Evolutionary conservation across 2,329 filamentous ascomycete genomes (phyloP), one percentile per base, ranked within the genome.

Genomic region (Exophiala lecanii-corni): DNA sequence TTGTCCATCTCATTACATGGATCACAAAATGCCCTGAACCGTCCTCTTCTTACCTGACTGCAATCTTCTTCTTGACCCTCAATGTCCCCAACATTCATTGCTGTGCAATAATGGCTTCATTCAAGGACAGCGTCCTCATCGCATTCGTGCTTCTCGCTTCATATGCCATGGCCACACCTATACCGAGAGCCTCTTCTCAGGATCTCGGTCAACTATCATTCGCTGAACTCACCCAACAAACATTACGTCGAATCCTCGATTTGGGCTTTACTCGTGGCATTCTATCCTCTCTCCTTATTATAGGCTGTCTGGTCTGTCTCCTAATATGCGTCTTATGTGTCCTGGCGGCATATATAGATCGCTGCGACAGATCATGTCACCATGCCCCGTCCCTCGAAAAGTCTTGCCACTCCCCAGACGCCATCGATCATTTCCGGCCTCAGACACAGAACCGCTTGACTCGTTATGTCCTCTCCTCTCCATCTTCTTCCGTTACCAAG

Each of bases 181-280:
- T 48, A 3, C 36, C 45, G 33, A 36, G 37, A 32, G 42, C 48
- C 6, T 30, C 38, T 19, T 9, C 34, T 7, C 45, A 42, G 2
- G 45, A 49, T 3, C 16, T 40, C 5, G 49, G 42, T 10, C 21
- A 37, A 10, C 36, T 51, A 12, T 49, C 49, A n/a, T 45, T 51
- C 23, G 12, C 43, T 32, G 49, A 51, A 35, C 36, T 51, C 18
- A 30, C 37, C 2, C 39, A 41, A 23, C 39, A 43, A 16, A 41
- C 39, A 12, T 39, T 49, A n/a, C 23, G 26, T 10, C 42, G 43
- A 6, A 49, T 49, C 16, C 37, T 51, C 9, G 42, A 49, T 17
- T 36, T 43, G 2, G 49, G 49, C 28, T 49, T 51, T 15, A n/a
- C 44, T 12, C 41, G 25, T 12, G 49, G 49, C 20, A 31, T 51